Conservation (phyloP, 2,329 filamentous ascomycete species). For the Pseudocercospora crystallina region DNA sequence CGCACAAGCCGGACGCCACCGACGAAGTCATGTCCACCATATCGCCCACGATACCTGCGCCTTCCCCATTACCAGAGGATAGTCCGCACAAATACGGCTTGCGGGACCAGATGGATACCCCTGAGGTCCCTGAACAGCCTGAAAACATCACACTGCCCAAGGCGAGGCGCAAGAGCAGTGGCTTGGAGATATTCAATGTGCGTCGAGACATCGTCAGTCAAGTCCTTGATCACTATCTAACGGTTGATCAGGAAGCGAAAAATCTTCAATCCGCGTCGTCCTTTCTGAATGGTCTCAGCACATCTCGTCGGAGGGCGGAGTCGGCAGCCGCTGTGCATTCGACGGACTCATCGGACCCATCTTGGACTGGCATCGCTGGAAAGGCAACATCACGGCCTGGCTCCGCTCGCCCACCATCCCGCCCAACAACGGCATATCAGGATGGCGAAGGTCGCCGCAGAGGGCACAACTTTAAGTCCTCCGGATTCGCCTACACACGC, state of each 20-base stretch:
- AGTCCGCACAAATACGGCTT: conserved; percentile 38
- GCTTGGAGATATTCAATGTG: conserved; percentile 36
- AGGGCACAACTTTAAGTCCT: conserved; percentile 34
- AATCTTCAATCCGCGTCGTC: conserved; percentile 34
- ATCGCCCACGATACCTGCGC: conserved; percentile 33
- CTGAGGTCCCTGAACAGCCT: conserved; percentile 26
- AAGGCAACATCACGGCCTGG: conserved; percentile 13
- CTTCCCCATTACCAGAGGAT: conserved; percentile 35
- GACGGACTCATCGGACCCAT: conserved; percentile 12
- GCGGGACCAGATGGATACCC: conserved; percentile 34
- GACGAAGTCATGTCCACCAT: conserved; percentile 18
- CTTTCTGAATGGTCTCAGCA: conserved; percentile 36
- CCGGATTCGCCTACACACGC: conserved; percentile 33
- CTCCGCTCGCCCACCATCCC: conserved; percentile 22
- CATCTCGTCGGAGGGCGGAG: conserved; percentile 33
- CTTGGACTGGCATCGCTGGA: conserved; percentile 9
- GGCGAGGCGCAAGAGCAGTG: conserved; percentile 33
- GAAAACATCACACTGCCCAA: conserved; percentile 25
- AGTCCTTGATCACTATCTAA: conserved; percentile 2
- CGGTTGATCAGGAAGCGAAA: conserved; percentile 31
- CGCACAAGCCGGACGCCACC: conserved; percentile 2
- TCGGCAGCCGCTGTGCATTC: conserved; percentile 21
- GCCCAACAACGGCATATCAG: conserved; percentile 8
- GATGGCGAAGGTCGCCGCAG: conserved; percentile 27
- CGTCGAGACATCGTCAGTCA: conserved; percentile 1